Evolutionary conservation across 108 stramenopile genomes (phyloP).

Genomic region (Chaetoceros muelleri): DNA sequence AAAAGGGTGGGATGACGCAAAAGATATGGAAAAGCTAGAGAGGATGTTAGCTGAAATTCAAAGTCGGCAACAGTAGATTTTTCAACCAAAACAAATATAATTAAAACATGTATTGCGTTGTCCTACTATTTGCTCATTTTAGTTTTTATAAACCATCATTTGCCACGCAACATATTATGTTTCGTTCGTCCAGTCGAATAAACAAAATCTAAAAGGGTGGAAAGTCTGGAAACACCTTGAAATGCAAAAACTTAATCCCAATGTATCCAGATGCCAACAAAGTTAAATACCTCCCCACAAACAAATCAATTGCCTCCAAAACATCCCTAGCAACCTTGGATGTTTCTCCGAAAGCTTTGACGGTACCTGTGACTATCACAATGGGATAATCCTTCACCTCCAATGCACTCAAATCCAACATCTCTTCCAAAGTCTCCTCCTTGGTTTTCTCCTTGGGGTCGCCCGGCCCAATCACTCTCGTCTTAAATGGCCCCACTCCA

Average conservation of each 20-base stretch:
- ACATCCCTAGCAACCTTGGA: constrained; percentile 39
- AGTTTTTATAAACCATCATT: too few relatives aligned
- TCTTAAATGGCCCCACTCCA: constrained; percentile 74
- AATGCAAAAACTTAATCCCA: constrained; percentile 84
- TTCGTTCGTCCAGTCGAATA: too few relatives aligned
- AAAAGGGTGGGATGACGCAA: constrained; percentile 16
- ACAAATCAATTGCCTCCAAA: constrained; percentile 75
- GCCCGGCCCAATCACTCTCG: constrained; percentile 64
- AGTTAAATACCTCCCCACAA: constrained; percentile 81
- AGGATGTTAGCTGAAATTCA: too few relatives aligned
- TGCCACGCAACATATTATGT: too few relatives aligned
- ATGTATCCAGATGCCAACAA: constrained; percentile 79
- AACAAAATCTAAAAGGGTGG: too few relatives aligned
- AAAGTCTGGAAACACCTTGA: constrained; percentile 88
- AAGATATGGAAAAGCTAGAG: constrained; percentile 11
- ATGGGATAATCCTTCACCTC: constrained; percentile 25
- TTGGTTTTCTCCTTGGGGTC: constrained; percentile 23
- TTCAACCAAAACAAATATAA: too few relatives aligned
- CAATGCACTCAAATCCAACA: constrained; percentile 37
- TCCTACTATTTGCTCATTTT: too few relatives aligned
- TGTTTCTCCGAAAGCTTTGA: constrained; percentile 64
- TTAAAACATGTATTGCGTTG: too few relatives aligned
- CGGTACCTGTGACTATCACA: constrained; percentile 41
- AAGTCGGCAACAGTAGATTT: too few relatives aligned
- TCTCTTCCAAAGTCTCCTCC: constrained; percentile 10